These are phyloP conservation scores for Penicillium malachiteum DNA, from an alignment of 495 filamentous ascomycete genomes.

Conservation along the genomic window DNA sequence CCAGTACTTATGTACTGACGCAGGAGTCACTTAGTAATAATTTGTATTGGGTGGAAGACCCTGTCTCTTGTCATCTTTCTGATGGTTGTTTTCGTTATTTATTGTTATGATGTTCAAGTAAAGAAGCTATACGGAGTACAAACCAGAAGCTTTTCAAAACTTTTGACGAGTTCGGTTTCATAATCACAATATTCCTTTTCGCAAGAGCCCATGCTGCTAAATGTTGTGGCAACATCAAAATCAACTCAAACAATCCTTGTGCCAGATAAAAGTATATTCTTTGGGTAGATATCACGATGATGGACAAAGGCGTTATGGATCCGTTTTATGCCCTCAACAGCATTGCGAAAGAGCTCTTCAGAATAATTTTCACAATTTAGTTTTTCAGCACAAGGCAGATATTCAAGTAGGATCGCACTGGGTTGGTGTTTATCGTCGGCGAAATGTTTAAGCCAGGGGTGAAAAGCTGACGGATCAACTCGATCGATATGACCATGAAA, in stretches of 20 bases:
- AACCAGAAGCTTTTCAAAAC: constrained; percentile 12
- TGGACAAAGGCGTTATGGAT: constrained; percentile 15
- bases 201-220: constrained; percentile 8
- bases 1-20: no score
- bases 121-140: neutral
- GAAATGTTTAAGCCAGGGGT: constrained; percentile 17
- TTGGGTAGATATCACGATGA: constrained; percentile 27
- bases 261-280: constrained; percentile 19
- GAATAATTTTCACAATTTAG: constrained; percentile 30
- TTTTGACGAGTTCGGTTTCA: constrained; percentile 14
- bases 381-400: constrained; percentile 16
- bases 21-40: constrained; percentile 10
- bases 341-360: constrained; percentile 12
- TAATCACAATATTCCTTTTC: constrained; percentile 13
- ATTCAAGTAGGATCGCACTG: constrained; percentile 22
- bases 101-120: constrained; percentile 5
- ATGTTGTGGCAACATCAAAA: constrained; percentile 30
- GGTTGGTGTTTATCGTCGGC: constrained; percentile 9
- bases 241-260: constrained; percentile 24
- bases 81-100: no score
- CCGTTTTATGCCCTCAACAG: constrained; percentile 19
- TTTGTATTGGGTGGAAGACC: constrained; percentile 30
- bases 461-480: constrained; percentile 21
- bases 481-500: constrained; percentile 23
- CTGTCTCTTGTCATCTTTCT: constrained; percentile 23